phyloP scores from a whole-genome alignment of 73 alveolate species.

The Stentor roeselii region DNA sequence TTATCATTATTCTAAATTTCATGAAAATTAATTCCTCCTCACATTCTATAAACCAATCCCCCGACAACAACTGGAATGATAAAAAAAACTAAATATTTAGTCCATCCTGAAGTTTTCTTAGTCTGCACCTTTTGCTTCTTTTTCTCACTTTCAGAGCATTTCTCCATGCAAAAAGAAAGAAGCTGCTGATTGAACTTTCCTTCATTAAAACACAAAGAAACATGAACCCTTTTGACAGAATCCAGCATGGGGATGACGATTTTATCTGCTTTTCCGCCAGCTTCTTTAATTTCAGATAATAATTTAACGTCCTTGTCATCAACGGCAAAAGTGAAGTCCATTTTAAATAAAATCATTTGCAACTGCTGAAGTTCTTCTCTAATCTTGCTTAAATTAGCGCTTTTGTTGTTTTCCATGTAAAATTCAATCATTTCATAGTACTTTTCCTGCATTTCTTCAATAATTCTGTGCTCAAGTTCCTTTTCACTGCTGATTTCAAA shows the following conservation, averaged over 20 bases:
- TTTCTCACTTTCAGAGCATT: slow-evolving; percentile 8
- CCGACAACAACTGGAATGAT: no score
- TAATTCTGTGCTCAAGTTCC: slow-evolving; percentile 13
- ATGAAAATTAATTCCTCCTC: no score
- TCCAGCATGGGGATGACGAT: background rate
- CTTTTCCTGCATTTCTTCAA: slow-evolving; percentile 12
- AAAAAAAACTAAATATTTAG: no score
- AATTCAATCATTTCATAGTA: background rate
- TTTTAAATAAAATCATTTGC: slow-evolving; percentile 9
- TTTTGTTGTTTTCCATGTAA: background rate
- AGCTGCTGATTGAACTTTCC: slow-evolving; percentile 12
- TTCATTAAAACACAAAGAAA: slow-evolving; percentile 6
- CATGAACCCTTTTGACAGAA: background rate
- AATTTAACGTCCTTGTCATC: background rate
- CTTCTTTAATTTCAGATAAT: background rate
- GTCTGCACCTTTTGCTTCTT: background rate
- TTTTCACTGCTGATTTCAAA: background rate
- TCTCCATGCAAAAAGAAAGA: background rate
- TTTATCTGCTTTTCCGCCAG: background rate
- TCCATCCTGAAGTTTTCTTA: background rate
- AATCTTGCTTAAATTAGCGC: background rate
- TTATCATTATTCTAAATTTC: no score
- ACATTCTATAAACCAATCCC: no score
- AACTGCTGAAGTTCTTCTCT: background rate
- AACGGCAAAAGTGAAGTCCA: background rate